Evolutionary conservation across 495 filamentous ascomycete genomes (phyloP).

Genomic region (Neurospora sp.): DNA sequence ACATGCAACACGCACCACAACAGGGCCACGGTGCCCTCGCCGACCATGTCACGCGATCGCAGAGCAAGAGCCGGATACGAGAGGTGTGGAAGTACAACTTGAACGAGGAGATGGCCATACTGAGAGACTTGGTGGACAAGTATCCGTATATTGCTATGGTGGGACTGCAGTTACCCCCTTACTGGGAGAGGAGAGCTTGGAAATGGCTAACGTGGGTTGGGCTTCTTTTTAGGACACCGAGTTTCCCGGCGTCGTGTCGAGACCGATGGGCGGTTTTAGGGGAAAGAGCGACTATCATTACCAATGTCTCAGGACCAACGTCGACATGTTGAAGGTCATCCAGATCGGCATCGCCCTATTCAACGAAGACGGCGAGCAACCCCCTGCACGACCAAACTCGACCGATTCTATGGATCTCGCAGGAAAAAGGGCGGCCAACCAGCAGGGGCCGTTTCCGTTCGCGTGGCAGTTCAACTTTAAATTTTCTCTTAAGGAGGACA

Average conservation of each 20-base stretch:
- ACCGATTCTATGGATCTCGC: constrained; percentile 47
- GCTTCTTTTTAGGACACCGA: constrained; percentile 68
- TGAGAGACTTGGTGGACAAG: constrained; percentile 72
- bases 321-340: constrained; percentile 93
- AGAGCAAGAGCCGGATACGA: constrained; percentile 65
- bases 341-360: constrained; percentile 93
- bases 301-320: constrained; percentile 92
- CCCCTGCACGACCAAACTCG: constrained; percentile 49
- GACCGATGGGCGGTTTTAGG: constrained; percentile 86
- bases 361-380: constrained; percentile 74
- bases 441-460: constrained; percentile 59
- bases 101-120: constrained; percentile 72
- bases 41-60: constrained; percentile 32
- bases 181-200: neutral
- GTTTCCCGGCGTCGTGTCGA: constrained; percentile 90
- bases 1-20: constrained; percentile 36
- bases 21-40: constrained; percentile 39
- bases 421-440: constrained; percentile 26
- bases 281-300: constrained; percentile 98
- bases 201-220: constrained; percentile 13
- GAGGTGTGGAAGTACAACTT: constrained; percentile 93
- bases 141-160: constrained; percentile 98
- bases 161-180: constrained; percentile 12
- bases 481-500: constrained; percentile 86
- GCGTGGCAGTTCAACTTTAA: constrained; percentile 99